Evolutionary conservation across 495 filamentous ascomycete genomes (phyloP).

Genomic region (Cryomyces antarcticus): DNA sequence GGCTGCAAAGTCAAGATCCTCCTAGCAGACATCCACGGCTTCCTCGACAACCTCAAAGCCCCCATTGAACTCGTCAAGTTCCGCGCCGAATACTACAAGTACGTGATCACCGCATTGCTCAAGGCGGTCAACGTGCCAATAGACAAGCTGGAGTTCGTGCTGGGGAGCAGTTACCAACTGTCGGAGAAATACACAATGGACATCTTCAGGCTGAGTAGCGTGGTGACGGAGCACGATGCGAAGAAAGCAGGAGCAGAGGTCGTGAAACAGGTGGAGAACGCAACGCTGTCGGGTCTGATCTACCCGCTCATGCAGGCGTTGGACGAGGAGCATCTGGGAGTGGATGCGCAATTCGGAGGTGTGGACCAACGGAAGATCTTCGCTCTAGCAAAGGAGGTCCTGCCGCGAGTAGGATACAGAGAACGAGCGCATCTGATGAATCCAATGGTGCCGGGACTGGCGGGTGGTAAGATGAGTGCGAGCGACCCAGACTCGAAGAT

Average conservation of each 20-base stretch:
- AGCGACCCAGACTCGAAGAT: slow-evolving; percentile 62
- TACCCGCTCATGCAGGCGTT: slow-evolving; percentile 82
- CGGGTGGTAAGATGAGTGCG: slow-evolving; percentile 56
- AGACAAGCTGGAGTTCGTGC: slow-evolving; percentile 63
- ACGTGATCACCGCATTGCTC: slow-evolving; percentile 17
- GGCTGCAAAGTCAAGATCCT: slow-evolving; percentile 32
- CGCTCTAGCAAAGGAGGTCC: slow-evolving; percentile 49
- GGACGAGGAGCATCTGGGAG: slow-evolving; percentile 75
- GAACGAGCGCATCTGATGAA: slow-evolving; percentile 71
- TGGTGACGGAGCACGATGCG: slow-evolving; percentile 36
- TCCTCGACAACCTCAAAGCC: slow-evolving; percentile 69
- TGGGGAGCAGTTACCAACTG: slow-evolving; percentile 70
- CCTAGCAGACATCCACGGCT: slow-evolving; percentile 40
- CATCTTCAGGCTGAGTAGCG: slow-evolving; percentile 27
- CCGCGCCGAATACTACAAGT: slow-evolving; percentile 18
- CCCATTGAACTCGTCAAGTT: slow-evolving; percentile 74
- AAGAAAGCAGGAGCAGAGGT: slow-evolving; percentile 81
- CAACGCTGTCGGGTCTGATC: slow-evolving; percentile 56
- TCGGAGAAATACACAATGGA: slow-evolving; percentile 50
- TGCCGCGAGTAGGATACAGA: slow-evolving; percentile 52
- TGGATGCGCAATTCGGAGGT: slow-evolving; percentile 63
- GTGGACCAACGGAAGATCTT: slow-evolving; percentile 89
- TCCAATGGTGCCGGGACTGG: slow-evolving; percentile 71
- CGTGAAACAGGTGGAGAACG: slow-evolving; percentile 69
- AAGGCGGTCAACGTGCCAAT: slow-evolving; percentile 29